These are phyloP conservation scores for Omphalotus guepiniiformis DNA, from an alignment of 768 basidiomycete genomes.

Conservation along the genomic window DNA sequence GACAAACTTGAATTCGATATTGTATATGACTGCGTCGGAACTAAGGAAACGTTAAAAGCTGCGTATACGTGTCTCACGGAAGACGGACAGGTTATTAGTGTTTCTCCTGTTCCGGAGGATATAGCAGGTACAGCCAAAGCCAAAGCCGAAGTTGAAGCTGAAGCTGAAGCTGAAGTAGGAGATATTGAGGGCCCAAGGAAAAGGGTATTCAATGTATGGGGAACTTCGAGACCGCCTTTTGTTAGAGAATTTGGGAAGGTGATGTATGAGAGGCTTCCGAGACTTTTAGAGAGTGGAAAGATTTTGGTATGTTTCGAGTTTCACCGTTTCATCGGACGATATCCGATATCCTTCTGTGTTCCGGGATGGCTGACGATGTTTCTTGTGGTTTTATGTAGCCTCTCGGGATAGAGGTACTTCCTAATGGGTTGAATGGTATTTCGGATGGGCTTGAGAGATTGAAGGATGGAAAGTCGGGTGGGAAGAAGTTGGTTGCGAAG, in stretches of 20 bases:
- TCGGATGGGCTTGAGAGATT: too few species aligned
- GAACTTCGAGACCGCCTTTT: background rate
- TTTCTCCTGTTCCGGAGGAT: too few species aligned
- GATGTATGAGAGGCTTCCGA: background rate
- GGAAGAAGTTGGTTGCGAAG: too few species aligned
- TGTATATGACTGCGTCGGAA: background rate
- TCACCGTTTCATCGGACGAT: too few species aligned
- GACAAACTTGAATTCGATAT: too few species aligned
- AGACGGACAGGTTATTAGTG: conserved; percentile 3
- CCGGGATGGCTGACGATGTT: too few species aligned
- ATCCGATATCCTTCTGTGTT: too few species aligned
- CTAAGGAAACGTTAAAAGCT: background rate
- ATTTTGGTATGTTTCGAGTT: conserved; percentile 7
- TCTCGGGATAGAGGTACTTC: conserved; percentile 4
- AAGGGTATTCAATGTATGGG: background rate
- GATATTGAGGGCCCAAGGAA: background rate
- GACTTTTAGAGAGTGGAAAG: background rate
- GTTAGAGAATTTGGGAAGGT: conserved; percentile 3
- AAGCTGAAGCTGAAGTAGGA: too few species aligned
- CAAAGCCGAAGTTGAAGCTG: too few species aligned
- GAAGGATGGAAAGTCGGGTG: too few species aligned
- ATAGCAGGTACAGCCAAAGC: too few species aligned
- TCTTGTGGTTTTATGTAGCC: background rate
- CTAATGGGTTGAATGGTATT: too few species aligned
- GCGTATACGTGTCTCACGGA: background rate